Percentiles rank a stretch among this genome's conserved stretches.
phyloP scores from a whole-genome alignment of 345 rosid genomes.

The Salix brachista region DNA sequence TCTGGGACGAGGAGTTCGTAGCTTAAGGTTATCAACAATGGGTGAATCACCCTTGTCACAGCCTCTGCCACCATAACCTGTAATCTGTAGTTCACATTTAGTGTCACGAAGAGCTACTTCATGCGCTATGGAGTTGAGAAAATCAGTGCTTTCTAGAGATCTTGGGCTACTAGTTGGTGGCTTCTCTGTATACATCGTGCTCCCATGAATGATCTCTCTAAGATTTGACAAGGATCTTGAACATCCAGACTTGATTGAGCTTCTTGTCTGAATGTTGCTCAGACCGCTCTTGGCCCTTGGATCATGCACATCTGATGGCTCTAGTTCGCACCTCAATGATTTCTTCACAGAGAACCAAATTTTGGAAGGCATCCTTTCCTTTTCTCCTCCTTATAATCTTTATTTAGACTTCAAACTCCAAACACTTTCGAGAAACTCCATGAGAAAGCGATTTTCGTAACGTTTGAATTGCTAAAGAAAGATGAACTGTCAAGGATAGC shows the following conservation, averaged over 20 bases:
- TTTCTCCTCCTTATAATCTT: not conserved
- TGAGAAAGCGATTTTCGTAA: not conserved
- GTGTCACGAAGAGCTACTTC: constrained; percentile 32
- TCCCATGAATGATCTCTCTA: constrained; percentile 35
- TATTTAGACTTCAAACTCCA: not conserved
- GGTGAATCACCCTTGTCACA: constrained; percentile 11
- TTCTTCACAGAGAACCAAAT: constrained; percentile 49
- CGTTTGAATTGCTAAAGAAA: not conserved
- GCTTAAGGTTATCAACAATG: constrained; percentile 22
- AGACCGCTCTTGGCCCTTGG: constrained; percentile 17
- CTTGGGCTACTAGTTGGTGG: constrained; percentile 40
- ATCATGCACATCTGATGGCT: constrained; percentile 28
- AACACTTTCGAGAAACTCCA: not conserved
- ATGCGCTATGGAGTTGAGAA: constrained; percentile 33
- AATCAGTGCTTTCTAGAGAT: constrained; percentile 36
- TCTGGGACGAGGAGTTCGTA: constrained; percentile 29
- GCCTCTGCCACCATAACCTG: constrained; percentile 9
- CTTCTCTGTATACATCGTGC: constrained; percentile 30
- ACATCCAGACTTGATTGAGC: constrained; percentile 21
- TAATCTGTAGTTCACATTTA: constrained; percentile 34
- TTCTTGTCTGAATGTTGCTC: constrained; percentile 15
- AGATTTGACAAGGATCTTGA: constrained; percentile 43
- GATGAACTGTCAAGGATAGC: constrained; percentile 2
- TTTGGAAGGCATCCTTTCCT: constrained; percentile 22
- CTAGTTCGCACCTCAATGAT: constrained; percentile 40